These are phyloP conservation scores for Scenedesmus sp. DNA, from an alignment of 163 green algal species.

Conservation along the genomic window DNA sequence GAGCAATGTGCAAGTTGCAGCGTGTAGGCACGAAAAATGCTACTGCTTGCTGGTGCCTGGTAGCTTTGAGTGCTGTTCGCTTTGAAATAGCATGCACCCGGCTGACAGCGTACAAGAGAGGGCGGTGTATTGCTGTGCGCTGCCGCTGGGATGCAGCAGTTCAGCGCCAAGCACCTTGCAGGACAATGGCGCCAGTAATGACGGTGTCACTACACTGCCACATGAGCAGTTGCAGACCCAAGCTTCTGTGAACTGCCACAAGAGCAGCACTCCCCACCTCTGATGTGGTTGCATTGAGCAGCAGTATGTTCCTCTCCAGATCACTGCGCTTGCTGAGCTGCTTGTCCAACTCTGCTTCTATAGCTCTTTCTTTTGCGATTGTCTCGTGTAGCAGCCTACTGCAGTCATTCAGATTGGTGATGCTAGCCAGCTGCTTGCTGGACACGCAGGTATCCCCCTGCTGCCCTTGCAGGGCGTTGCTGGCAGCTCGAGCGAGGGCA, in stretches of 20 bases:
- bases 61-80: no score
- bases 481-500: neutral
- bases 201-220: neutral
- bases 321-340: constrained; percentile 77
- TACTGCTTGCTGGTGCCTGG: no score
- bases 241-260: neutral
- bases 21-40: no score
- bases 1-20: no score
- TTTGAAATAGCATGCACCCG: no score
- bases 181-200: neutral
- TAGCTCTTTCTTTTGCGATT: constrained; percentile 80
- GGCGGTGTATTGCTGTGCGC: neutral
- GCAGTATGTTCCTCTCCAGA: constrained; percentile 76
- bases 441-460: neutral
- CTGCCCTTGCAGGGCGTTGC: constrained; percentile 6
- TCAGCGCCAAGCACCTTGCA: neutral
- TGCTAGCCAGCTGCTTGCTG: constrained; percentile 11
- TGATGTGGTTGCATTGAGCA: constrained; percentile 73
- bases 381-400: constrained; percentile 88
- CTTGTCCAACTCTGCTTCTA: constrained; percentile 88
- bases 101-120: no score
- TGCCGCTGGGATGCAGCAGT: neutral
- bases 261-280: constrained; percentile 69
- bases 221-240: neutral
- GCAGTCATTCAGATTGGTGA: constrained; percentile 85